Evolutionary conservation across 2,329 filamentous ascomycete species (phyloP).

Genomic region (Volutella citrinella): DNA sequence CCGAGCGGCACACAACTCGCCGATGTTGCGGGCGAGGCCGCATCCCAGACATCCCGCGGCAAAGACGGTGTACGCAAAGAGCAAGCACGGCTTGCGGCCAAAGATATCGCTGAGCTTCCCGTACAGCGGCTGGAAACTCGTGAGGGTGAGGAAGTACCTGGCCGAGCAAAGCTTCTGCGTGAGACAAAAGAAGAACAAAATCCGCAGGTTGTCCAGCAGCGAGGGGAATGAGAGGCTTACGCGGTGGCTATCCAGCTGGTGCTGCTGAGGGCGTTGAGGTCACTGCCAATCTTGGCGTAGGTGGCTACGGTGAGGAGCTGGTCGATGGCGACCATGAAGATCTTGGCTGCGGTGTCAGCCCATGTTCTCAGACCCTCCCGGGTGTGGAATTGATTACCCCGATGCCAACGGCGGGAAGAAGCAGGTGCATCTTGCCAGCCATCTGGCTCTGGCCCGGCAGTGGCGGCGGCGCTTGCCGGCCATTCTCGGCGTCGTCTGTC

Average conservation of each 20-base stretch:
- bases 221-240: constrained; percentile 20
- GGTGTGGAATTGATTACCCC: no score
- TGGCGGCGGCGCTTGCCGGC: constrained; percentile 3
- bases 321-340: constrained; percentile 71
- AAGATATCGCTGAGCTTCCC: constrained; percentile 71
- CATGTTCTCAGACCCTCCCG: no score
- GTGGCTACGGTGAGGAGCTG: constrained; percentile 75
- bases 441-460: no score
- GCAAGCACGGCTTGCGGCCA: constrained; percentile 62
- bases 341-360: no score
- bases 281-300: constrained; percentile 75
- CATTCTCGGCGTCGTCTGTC: constrained; percentile 18
- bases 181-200: not conserved
- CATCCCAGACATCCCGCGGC: constrained; percentile 62
- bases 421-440: constrained; percentile 34
- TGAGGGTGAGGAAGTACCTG: constrained; percentile 70
- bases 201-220: not conserved
- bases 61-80: constrained; percentile 64
- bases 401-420: constrained; percentile 37
- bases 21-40: constrained; percentile 61
- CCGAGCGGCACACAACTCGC: constrained; percentile 63
- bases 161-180: constrained; percentile 2
- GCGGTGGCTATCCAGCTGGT: constrained; percentile 70
- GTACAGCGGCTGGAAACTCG: constrained; percentile 72
- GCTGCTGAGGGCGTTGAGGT: constrained; percentile 69